Base-by-base conservation (phyloP, 352 stramenopile species). In the Detonula confervacea region DNA sequence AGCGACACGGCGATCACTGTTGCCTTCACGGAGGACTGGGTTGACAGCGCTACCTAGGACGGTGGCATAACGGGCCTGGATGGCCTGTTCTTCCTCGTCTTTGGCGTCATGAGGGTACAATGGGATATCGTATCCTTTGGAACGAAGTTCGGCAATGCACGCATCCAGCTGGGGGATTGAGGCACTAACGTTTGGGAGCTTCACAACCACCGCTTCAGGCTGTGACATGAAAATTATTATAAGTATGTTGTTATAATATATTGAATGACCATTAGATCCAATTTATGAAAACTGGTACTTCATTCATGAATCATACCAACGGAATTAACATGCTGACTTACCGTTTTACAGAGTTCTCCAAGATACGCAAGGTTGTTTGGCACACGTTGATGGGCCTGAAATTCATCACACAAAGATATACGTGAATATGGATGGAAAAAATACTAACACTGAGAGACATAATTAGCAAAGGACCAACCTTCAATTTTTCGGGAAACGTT, bases 31-130 rank as follows among this genome's bases (percentile, higher is more conserved):
- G 37, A 96, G 81, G 14, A 96, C 91, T 11, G 92, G 92, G 54
- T 96, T 96, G 16, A 96, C 92, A 16, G 92, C 92, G 56, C 61
- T 87, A 54, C 92, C 92, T 47, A 95, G 90, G 12, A 96, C 76
- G 11, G 76, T 87, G 9, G 81, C 61, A 80, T 96, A 96, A 18
- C 76, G 78, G 8, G 62, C 56, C 42, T 91, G 71, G 62, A 94
- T 92, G 52, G 81, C 82, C 24, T 64, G 39, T 70, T 95, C 91
- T 69, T 86, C 82, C 14, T 89, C 83, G 44, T 82, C 81, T 44
- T 77, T 76, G n/a, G 89, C 87, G 73, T 93, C 89, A 20, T 83
- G 64, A 9, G 90, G 88, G 77, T 92, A 96, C 24, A 93, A 57
- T 18, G 92, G 92, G 16, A 96, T 87, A 78, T 95, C 84, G 71